These are phyloP conservation scores for Fusarium miscanthi DNA, from an alignment of 2,329 filamentous ascomycete genomes.

Conservation along the genomic window DNA sequence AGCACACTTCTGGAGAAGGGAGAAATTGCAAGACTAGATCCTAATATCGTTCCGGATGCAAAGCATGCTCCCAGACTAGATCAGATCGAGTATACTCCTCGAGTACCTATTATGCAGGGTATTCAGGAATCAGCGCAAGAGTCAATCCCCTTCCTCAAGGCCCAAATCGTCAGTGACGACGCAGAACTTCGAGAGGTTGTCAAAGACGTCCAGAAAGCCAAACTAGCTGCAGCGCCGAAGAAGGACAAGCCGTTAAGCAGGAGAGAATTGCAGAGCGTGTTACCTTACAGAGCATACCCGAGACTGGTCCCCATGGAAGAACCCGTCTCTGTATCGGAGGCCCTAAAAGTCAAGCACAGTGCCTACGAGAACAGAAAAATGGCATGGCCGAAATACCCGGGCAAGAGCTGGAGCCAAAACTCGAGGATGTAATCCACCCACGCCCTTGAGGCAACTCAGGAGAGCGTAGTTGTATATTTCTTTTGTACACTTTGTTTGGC, in stretches of 20 bases:
- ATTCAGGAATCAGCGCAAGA: constrained; percentile 63
- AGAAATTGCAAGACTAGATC: constrained; percentile 74
- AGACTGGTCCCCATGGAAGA: constrained; percentile 51
- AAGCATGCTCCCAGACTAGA: constrained; percentile 67
- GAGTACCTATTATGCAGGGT: constrained; percentile 82
- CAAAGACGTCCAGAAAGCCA: constrained; percentile 63
- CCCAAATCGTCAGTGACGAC: constrained; percentile 83
- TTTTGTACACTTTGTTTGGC: constrained; percentile 6
- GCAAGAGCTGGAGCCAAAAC: constrained; percentile 41
- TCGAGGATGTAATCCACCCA: constrained; percentile 40
- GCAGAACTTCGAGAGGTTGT: constrained; percentile 79
- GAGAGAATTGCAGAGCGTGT: constrained; percentile 45
- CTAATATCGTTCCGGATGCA: constrained; percentile 66
- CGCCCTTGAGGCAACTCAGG: not conserved
- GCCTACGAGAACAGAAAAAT: constrained; percentile 40
- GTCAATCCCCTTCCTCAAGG: constrained; percentile 76
- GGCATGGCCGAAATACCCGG: constrained; percentile 40
- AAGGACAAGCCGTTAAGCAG: constrained; percentile 44
- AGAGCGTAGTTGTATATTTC: constrained; percentile 13
- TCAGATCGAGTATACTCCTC: constrained; percentile 73
- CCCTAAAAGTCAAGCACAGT: constrained; percentile 42
- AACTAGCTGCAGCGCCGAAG: constrained; percentile 27
- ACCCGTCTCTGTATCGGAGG: constrained; percentile 52
- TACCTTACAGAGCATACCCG: constrained; percentile 53
- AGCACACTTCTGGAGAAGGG: constrained; percentile 79